Evolutionary conservation across 2,329 filamentous ascomycete species (phyloP), one percentile per base, ranked within the genome.

Genomic region (Beauveria varroae): DNA sequence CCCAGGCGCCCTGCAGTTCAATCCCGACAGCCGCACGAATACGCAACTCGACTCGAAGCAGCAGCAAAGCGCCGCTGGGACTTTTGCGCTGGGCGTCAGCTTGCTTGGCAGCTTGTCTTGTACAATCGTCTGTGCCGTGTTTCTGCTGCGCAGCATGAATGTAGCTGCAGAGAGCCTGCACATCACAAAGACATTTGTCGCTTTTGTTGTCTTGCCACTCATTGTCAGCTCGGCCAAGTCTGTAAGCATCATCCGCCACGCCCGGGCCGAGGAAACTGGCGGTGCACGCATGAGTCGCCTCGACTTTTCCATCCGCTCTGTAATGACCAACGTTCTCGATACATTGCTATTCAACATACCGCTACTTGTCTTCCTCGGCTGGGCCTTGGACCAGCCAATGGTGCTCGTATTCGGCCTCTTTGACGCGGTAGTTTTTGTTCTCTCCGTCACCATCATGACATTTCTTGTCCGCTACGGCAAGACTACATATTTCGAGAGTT

Each of bases 401-500:
- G 59, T 62, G 46, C 62, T 65, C 10, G 61, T 61, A 10, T 63
- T 65, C 50, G 62, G 62, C 2, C 43, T 65, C 1, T 65, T 65
- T 30, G 63, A 65, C 22, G 56, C 62, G 5, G 63, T 65, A 16
- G 57, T 65, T 12, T 63, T 65, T 43, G 20, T 65, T 24, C 55
- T 63, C 18, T 57, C 63, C 20, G 63, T 65, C 34, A 62, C 63
- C 26, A 65, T 59, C 16, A 63, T 63, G 62, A 63, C 63, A 4
- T 65, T 63, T 30, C 47, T 65, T 43, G 62, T 65, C 5, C 63
- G 63, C 22, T 62, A 65, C 43, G 63, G 62, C 20, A 63, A 65
- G 53, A 65, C 63, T 24, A 65, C 62, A 7, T 65, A 65, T 54
- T 65, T 65, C 20, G 62, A 65, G 41, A 60, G 63, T 20, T 61